Conservation (phyloP, 2,329 filamentous ascomycete genomes). For the Hortaea werneckii region DNA sequence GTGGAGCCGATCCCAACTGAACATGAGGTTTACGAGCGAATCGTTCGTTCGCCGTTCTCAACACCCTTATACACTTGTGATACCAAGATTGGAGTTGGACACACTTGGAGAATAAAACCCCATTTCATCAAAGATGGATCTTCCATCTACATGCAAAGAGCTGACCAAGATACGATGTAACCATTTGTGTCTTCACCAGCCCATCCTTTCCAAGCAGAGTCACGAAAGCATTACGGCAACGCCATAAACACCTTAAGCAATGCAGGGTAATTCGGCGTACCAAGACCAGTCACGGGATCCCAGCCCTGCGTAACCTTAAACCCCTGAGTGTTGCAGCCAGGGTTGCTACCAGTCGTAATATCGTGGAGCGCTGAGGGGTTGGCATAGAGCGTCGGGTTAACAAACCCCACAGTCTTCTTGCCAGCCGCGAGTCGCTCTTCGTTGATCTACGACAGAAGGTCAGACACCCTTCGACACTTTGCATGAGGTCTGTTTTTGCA, state of each 20-base stretch:
- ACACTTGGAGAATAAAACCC: no score
- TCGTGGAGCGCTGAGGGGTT: conserved; percentile 17
- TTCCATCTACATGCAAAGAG: no score
- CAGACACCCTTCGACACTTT: neutral
- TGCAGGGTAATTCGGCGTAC: conserved; percentile 20
- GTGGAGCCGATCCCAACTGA: no score
- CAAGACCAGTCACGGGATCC: conserved; percentile 24
- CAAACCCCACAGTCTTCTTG: conserved; percentile 21
- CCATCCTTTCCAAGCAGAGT: no score
- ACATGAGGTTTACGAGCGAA: no score
- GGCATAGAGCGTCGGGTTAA: conserved; percentile 22
- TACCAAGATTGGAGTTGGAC: no score
- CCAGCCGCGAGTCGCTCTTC: conserved; percentile 10
- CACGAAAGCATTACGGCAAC: conserved; percentile 2
- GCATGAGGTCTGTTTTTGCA: conserved; percentile 9
- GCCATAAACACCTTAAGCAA: conserved; percentile 3
- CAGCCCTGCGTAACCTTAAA: conserved; percentile 19
- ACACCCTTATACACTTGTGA: no score
- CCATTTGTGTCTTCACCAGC: no score
- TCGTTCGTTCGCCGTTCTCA: no score
- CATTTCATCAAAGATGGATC: no score
- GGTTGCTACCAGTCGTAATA: conserved; percentile 19
- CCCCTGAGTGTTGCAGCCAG: conserved; percentile 21
- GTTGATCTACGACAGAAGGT: conserved; percentile 1
- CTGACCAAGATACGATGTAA: no score